phyloP scores from a whole-genome alignment of 2,329 filamentous ascomycete species.

The Orbilia brochopaga region DNA sequence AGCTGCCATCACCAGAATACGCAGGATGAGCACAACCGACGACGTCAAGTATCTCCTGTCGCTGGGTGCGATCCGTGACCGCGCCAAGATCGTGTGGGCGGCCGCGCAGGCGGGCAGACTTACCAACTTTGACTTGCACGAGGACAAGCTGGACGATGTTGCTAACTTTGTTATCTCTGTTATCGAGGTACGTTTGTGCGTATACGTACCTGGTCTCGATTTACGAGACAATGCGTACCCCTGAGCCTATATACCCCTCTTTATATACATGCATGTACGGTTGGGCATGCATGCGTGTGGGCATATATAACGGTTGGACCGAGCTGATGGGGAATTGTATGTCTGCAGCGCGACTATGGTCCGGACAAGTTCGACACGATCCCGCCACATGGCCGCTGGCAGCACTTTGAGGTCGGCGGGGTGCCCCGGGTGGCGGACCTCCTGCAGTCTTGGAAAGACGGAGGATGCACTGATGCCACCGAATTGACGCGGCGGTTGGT shows the following conservation, averaged over 20 bases:
- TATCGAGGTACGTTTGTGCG: conserved; percentile 79
- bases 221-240: no score
- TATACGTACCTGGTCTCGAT: no score
- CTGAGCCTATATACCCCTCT: no score
- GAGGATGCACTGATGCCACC: conserved; percentile 67
- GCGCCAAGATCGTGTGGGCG: conserved; percentile 73
- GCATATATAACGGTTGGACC: no score
- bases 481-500: conserved; percentile 77
- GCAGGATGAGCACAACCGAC: conserved; percentile 16
- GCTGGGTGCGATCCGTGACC: conserved; percentile 83
- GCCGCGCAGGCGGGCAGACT: conserved; percentile 79
- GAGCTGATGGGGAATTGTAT: no score
- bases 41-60: conserved; percentile 83
- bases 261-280: no score
- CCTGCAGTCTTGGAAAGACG: conserved; percentile 71
- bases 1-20: no score
- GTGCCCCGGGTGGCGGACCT: conserved; percentile 75
- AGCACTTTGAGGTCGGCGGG: conserved; percentile 80
- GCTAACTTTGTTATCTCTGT: conserved; percentile 85
- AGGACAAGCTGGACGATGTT: conserved; percentile 80
- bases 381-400: conserved; percentile 81
- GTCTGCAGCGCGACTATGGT: conserved; percentile 69
- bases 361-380: conserved; percentile 72
- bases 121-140: conserved; percentile 85
- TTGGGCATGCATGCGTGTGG: no score